phyloP scores from a whole-genome alignment of 1,139 yeast species.

The Pichia kudriavzevii region DNA sequence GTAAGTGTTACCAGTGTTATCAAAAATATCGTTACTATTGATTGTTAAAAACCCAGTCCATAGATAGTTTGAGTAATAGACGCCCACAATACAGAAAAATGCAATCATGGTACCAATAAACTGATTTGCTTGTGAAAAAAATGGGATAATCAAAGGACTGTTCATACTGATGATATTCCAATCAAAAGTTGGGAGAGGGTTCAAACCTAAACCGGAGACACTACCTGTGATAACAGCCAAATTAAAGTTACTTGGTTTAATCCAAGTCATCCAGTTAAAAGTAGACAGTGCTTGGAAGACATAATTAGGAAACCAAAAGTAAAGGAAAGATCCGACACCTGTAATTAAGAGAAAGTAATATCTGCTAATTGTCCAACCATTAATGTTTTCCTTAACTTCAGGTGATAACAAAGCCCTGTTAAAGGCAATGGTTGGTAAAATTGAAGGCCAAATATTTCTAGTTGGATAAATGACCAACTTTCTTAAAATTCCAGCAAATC shows the following conservation, averaged over 20 bases:
- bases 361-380: slow-evolving; percentile 46
- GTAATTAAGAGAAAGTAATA: slow-evolving; percentile 40
- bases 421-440: slow-evolving; percentile 44
- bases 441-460: slow-evolving; percentile 41
- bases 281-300: slow-evolving; percentile 43
- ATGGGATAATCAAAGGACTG: slow-evolving; percentile 64
- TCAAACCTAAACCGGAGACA: slow-evolving; percentile 39
- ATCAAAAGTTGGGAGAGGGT: slow-evolving; percentile 54
- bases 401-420: slow-evolving; percentile 28
- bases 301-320: slow-evolving; percentile 53
- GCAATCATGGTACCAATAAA: too few species aligned
- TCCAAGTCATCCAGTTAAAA: slow-evolving; percentile 52
- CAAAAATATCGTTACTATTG: too few species aligned
- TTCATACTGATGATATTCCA: slow-evolving; percentile 49
- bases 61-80: too few species aligned
- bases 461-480: slow-evolving; percentile 31
- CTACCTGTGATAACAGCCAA: slow-evolving; percentile 59
- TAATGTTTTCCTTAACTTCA: slow-evolving; percentile 33
- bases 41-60: too few species aligned
- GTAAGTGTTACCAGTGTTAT: too few species aligned
- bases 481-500: slow-evolving; percentile 55
- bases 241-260: slow-evolving; percentile 43
- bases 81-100: too few species aligned
- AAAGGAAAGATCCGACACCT: slow-evolving; percentile 35
- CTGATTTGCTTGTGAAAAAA: slow-evolving; percentile 46